Base-by-base conservation (phyloP, 139 green algal species). In the Chlamydomonas incerta region DNA sequence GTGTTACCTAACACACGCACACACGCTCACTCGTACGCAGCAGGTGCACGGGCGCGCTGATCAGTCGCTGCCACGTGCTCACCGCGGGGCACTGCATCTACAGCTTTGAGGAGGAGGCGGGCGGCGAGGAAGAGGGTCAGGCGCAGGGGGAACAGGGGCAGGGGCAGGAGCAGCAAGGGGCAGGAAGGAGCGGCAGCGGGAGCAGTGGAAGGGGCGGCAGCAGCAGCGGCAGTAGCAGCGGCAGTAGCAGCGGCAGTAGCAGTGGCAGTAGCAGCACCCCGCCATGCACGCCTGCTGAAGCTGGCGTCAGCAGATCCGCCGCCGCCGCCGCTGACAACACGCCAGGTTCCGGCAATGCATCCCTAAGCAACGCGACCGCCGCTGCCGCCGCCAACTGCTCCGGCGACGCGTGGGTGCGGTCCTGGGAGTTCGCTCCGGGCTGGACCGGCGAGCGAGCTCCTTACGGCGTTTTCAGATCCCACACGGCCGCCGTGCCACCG, bases 31-130 rank as follows among this genome's bases (percentile, higher is more conserved):
- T n/a, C n/a, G n/a, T n/a, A n/a, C n/a, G n/a, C n/a, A 3, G n/a
- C 50, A 85, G 79, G 66, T 85, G 79, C 50, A 85, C 79, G 11
- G 79, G 79, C 24, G 65, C 66, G 3, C 79, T 85, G 0, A 85
- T 85, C 79, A 85, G 79, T 66, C 0, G 23, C 47, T 85, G 79
- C 79, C 79, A 85, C 50, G 79, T 85, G 31, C 31, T 85, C 21
- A 85, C 79, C 18, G 79, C 79, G 6, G 79, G 66, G 15, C 79
- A 85, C 79, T 85, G 79, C 79, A 85, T 85, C 47, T 75, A 58
- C 47, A 66, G 20, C 5, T 85, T 85, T n/a, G 60, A n/a, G 11
- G 60, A 24, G 23, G 60, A 2, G 17, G 60, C 31, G 18, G 60
- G 60, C 20, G 60, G 23, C 8, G 8, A 50, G 41, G 6, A 50